A percentile compares a stretch with the other conserved stretches of the same genome.
phyloP scores from a whole-genome alignment of 2,329 filamentous ascomycete species.

The Colletotrichum sidae region DNA sequence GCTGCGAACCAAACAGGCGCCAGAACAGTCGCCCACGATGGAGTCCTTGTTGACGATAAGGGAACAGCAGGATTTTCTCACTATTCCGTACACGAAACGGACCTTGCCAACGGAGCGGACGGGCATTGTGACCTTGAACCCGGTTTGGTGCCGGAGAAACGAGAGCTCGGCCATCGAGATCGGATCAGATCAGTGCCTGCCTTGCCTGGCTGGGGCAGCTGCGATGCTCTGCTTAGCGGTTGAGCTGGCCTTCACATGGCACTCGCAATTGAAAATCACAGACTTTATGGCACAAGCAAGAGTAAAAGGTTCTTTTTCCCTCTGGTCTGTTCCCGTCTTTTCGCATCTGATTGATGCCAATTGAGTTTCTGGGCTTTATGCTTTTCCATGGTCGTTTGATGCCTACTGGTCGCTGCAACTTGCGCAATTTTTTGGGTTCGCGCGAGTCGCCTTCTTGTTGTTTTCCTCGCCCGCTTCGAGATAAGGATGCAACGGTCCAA shows the following conservation, averaged over 20 bases:
- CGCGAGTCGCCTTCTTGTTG: no score
- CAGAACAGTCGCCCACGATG: no score
- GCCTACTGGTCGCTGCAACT: no score
- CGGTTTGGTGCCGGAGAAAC: neutral
- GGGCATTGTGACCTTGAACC: neutral
- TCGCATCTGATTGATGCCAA: neutral
- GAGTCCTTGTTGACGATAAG: no score
- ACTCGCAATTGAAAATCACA: no score
- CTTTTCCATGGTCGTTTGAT: neutral
- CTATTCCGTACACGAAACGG: neutral
- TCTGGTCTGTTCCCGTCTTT: neutral
- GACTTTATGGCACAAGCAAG: no score
- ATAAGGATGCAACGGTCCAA: conserved; percentile 12
- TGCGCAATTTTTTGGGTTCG: conserved; percentile 1
- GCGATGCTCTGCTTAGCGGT: neutral
- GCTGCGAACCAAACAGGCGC: no score
- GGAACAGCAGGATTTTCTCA: no score
- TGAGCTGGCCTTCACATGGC: neutral
- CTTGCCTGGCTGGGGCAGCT: neutral
- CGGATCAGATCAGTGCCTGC: neutral
- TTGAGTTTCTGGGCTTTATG: neutral
- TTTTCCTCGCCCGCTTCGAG: no score
- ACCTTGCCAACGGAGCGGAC: no score
- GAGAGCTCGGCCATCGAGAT: conserved; percentile 9
- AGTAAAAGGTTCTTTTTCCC: neutral